These are phyloP conservation scores for Oryza rufipogon DNA, from an alignment of 176 grass and related monocot species.

Conservation along the genomic window DNA sequence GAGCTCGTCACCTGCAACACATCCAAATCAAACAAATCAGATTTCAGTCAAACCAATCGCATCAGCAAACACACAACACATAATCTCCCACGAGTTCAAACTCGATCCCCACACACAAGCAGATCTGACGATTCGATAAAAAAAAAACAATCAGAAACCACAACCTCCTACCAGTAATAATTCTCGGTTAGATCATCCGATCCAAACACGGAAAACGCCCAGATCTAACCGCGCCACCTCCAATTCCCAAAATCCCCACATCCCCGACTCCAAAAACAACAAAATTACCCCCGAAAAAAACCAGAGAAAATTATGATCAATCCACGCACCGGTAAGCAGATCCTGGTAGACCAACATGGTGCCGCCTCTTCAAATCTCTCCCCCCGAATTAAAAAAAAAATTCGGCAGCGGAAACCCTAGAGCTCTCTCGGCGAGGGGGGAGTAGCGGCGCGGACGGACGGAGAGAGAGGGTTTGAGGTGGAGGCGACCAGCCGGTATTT, in stretches of 20 bases:
- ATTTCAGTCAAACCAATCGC: not conserved
- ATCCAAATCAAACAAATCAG: not conserved
- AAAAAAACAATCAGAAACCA: not conserved
- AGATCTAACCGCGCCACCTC: not conserved
- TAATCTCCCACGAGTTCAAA: not conserved
- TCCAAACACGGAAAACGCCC: not conserved
- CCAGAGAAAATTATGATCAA: not conserved
- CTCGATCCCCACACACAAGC: not conserved
- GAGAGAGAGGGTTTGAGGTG: conserved; percentile 23
- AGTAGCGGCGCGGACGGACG: conserved; percentile 42
- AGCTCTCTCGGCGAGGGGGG: not conserved
- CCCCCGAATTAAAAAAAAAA: not conserved
- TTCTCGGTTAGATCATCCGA: not conserved
- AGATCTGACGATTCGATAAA: not conserved
- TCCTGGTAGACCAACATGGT: conserved; percentile 79
- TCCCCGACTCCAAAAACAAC: not conserved
- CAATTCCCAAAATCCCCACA: not conserved
- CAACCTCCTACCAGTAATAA: not conserved
- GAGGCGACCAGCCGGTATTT: not conserved
- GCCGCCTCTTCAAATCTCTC: not conserved
- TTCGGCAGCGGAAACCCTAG: conserved; percentile 41
- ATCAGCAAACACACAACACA: too few species aligned
- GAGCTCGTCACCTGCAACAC: conserved; percentile 69
- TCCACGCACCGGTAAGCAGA: conserved; percentile 57
- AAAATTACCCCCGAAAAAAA: not conserved